phyloP scores from a whole-genome alignment of 2,329 filamentous ascomycete species.

The Cordyceps sp. region DNA sequence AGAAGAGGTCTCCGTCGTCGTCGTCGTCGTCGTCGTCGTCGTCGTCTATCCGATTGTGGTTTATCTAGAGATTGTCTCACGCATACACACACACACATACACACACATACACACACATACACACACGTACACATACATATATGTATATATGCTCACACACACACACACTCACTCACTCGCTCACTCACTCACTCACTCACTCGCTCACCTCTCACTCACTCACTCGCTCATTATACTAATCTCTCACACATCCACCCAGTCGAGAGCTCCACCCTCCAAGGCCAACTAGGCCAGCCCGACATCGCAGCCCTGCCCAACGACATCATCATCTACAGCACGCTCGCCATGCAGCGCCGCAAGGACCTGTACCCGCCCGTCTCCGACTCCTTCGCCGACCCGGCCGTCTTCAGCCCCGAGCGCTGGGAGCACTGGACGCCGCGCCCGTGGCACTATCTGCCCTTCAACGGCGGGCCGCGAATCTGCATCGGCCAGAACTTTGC shows the following conservation, averaged over 20 bases:
- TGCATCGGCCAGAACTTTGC: constrained; percentile 74
- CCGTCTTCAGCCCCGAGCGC: constrained; percentile 46
- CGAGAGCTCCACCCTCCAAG: constrained; percentile 56
- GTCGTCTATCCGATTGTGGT: no score
- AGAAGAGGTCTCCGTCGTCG: no score
- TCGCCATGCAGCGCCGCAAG: constrained; percentile 55
- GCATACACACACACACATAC: no score
- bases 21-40: no score
- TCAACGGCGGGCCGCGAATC: constrained; percentile 58
- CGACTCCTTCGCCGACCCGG: constrained; percentile 26
- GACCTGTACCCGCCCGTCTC: constrained; percentile 41
- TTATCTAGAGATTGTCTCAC: no score
- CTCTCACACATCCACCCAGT: constrained; percentile 28
- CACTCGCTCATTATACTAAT: background rate
- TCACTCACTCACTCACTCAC: background rate
- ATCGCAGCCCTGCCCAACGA: constrained; percentile 47
- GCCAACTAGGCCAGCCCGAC: constrained; percentile 45
- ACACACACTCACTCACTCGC: no score
- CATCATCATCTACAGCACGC: constrained; percentile 46
- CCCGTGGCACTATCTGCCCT: constrained; percentile 58
- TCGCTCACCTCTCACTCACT: background rate
- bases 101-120: no score
- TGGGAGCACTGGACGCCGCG: constrained; percentile 48
- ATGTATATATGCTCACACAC: no score
- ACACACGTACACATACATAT: no score